These are phyloP conservation scores for Tagetes patula DNA, from an alignment of 129 eudicot species.

Conservation along the genomic window DNA sequence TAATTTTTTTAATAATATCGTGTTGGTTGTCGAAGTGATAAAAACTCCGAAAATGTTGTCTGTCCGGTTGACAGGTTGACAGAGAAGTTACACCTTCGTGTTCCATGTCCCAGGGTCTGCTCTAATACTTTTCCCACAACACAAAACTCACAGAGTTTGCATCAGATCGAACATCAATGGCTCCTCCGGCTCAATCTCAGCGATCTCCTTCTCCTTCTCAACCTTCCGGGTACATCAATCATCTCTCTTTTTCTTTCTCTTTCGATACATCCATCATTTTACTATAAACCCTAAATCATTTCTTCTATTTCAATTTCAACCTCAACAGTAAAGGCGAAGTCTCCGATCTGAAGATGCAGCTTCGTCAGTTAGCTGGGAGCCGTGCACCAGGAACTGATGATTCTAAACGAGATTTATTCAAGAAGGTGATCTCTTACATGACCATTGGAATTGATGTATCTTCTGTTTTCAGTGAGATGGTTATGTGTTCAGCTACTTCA, in stretches of 20 bases:
- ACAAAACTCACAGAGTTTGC: no score
- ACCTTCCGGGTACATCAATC: conserved; percentile 72
- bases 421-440: conserved; percentile 97
- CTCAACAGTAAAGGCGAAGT: conserved; percentile 87
- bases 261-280: not conserved
- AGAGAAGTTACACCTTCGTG: no score
- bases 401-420: conserved; percentile 82
- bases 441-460: conserved; percentile 95
- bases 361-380: conserved; percentile 90
- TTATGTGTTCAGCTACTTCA: conserved; percentile 97
- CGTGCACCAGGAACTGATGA: conserved; percentile 92
- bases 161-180: conserved; percentile 40
- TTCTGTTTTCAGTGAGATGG: conserved; percentile 94
- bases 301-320: not conserved
- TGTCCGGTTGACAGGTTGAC: no score
- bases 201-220: conserved; percentile 95
- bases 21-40: no score
- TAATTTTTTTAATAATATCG: no score
- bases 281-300: not conserved
- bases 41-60: no score
- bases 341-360: conserved; percentile 89
- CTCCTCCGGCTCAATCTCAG: conserved; percentile 73
- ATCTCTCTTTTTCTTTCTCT: not conserved
- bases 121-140: no score
- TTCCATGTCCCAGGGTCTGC: no score